Evolutionary conservation across 768 basidiomycete genomes (phyloP).

Genomic region (Pleurotus eryngii): DNA sequence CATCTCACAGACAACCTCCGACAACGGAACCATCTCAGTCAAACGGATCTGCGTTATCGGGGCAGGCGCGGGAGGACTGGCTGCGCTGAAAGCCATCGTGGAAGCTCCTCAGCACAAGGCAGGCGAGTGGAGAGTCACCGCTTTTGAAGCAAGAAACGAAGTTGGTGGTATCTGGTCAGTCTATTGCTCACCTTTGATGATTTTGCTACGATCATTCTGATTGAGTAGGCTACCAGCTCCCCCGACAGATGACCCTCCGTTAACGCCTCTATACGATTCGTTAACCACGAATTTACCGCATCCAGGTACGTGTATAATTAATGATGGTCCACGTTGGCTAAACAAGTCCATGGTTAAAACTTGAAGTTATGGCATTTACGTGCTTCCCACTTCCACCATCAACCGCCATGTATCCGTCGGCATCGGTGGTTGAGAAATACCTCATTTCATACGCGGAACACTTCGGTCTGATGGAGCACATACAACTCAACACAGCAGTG

Average conservation of each 20-base stretch:
- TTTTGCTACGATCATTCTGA: neutral
- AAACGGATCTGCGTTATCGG: constrained; percentile 67
- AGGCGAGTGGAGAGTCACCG: constrained; percentile 60
- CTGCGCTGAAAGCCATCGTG: constrained; percentile 59
- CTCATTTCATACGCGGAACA: constrained; percentile 60
- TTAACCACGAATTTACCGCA: constrained; percentile 83
- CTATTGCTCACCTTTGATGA: neutral
- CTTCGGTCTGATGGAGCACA: constrained; percentile 58
- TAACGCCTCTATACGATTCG: constrained; percentile 74
- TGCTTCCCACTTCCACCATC: constrained; percentile 66
- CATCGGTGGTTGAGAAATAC: constrained; percentile 63
- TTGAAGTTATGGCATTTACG: constrained; percentile 70
- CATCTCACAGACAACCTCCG: neutral
- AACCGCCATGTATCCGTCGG: constrained; percentile 67
- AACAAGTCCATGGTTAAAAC: constrained; percentile 74
- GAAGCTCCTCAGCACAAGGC: constrained; percentile 55
- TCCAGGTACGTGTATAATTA: constrained; percentile 43
- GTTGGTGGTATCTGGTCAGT: constrained; percentile 79
- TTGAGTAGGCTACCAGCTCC: constrained; percentile 52
- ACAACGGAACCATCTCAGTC: neutral
- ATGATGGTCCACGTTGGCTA: constrained; percentile 73
- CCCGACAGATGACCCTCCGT: constrained; percentile 47
- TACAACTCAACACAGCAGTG: constrained; percentile 63
- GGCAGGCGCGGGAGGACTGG: constrained; percentile 73
- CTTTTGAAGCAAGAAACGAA: constrained; percentile 61